Conservation (phyloP, 2,329 filamentous ascomycete genomes). For the Simplicillium sp. region DNA sequence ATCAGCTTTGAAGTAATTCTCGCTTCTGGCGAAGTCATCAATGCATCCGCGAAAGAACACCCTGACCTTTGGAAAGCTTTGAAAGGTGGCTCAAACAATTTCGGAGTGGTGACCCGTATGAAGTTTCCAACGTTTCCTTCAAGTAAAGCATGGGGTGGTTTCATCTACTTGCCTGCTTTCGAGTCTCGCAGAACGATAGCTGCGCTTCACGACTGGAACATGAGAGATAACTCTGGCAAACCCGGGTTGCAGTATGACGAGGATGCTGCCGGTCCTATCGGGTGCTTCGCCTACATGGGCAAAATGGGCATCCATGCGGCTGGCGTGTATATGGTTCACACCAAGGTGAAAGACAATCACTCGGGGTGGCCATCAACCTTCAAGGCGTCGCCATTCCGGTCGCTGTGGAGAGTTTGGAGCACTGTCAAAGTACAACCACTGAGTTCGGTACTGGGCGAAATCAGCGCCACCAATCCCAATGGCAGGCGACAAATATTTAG, state of each 20-base stretch:
- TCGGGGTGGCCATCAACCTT: not conserved
- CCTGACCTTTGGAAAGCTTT: constrained; percentile 27
- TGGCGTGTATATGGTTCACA: not conserved
- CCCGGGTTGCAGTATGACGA: not conserved
- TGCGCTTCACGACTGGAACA: not conserved
- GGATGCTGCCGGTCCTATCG: not conserved
- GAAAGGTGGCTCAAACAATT: constrained; percentile 34
- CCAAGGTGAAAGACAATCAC: not conserved
- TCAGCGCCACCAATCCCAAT: not conserved
- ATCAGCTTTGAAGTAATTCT: constrained; percentile 25
- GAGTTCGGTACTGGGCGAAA: not conserved
- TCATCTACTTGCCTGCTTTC: not conserved
- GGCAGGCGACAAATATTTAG: not conserved
- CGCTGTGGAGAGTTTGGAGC: not conserved
- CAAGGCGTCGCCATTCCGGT: not conserved
- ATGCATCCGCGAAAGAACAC: constrained; percentile 22
- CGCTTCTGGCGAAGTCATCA: constrained; percentile 26
- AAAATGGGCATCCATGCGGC: not conserved
- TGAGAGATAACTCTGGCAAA: not conserved
- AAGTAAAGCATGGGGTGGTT: constrained; percentile 3
- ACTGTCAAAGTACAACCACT: not conserved
- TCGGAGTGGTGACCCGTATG: constrained; percentile 25
- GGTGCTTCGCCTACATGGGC: not conserved
- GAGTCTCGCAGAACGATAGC: not conserved
- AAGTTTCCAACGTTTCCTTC: constrained; percentile 15